Evolutionary conservation across 208 protist genomes (phyloP), one percentile per base, ranked within the genome.

Genomic region (Leishmania turanica): DNA sequence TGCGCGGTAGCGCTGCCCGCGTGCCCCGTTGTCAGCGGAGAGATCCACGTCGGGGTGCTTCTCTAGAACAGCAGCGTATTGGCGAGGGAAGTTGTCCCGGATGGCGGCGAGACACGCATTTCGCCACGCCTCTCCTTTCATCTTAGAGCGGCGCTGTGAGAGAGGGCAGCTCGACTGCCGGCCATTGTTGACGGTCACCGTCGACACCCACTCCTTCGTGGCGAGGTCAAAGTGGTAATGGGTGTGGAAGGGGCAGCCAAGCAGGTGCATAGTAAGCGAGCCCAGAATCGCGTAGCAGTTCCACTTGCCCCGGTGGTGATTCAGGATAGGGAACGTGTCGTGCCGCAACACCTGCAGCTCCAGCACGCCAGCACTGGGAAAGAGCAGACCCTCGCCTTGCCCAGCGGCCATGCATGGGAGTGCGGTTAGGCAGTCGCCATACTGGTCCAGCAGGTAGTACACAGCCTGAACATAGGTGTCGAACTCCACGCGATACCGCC

Each of bases 231-330:
- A 82, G 68, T 87, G 74, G 81, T 95, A 96, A 69, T 84, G 79
- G 19, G 95, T 96, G 69, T 90, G 82, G 85, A 94, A 97, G 58
- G 88, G 91, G 81, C 84, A 85, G 1, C 95, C 95, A 56, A 98
- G 80, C 37, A 95, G 89, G 74, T 93, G 90, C 65, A 86, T 89
- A 19, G 92, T 96, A 45, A 96, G 83, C 51, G 93, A 95, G 75
- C 95, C 95, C 2, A 97, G 88, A 37, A 97, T 40, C 24, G 93
- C 93, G 81, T 96, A 97, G 68, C 87, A 92, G 79, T 90, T 97
- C 85, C 92, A 91, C 77, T 96, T 96, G 31, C 95, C 95, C 37
- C 79, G 89, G 86, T 96, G 93, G 49, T 93, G 84, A n/a, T 88
- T 68, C 70, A 91, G 79, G 49, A 96, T 80, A 54, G 90, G 87